phyloP scores from a whole-genome alignment of 2,329 filamentous ascomycete species.

The Westerdykella ornata region DNA sequence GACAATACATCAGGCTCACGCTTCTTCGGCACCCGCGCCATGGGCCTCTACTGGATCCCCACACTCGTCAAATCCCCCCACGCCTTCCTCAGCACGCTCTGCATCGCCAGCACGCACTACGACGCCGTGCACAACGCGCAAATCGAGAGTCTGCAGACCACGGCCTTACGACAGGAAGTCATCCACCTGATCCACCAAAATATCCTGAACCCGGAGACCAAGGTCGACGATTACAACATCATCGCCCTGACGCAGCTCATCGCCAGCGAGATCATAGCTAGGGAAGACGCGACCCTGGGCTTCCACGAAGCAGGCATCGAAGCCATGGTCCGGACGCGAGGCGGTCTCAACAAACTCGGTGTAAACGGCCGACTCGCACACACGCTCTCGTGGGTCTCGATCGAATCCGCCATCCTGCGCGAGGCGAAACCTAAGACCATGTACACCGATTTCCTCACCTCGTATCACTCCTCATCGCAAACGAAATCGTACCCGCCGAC shows the following conservation, averaged over 20 bases:
- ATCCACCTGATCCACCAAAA: conserved; percentile 27
- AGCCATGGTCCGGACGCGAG: conserved; percentile 30
- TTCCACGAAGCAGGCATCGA: conserved; percentile 28
- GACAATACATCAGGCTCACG: conserved; percentile 12
- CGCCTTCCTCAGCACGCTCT: conserved; percentile 35
- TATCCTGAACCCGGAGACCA: conserved; percentile 16
- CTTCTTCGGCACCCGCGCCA: conserved; percentile 29
- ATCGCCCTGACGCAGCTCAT: conserved; percentile 35
- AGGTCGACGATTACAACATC: conserved; percentile 30
- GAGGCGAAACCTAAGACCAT: conserved; percentile 21
- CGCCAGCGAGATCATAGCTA: conserved; percentile 27
- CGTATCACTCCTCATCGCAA: conserved; percentile 2
- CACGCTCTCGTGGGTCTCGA: conserved; percentile 26
- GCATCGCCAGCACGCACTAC: conserved; percentile 29
- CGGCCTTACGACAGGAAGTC: conserved; percentile 30
- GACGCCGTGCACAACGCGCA: conserved; percentile 22
- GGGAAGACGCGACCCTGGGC: conserved; percentile 14
- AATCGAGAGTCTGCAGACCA: conserved; percentile 26
- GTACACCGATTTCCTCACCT: conserved; percentile 24
- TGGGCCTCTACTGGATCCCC: conserved; percentile 33
- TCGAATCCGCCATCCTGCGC: conserved; percentile 29
- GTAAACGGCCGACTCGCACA: conserved; percentile 28
- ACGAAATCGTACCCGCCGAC: conserved; percentile 12
- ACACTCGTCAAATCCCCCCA: conserved; percentile 28
- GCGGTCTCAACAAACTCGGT: conserved; percentile 28